These are phyloP conservation scores for Alnus glutinosa DNA, from an alignment of 306 rosid genomes.

Conservation along the genomic window DNA sequence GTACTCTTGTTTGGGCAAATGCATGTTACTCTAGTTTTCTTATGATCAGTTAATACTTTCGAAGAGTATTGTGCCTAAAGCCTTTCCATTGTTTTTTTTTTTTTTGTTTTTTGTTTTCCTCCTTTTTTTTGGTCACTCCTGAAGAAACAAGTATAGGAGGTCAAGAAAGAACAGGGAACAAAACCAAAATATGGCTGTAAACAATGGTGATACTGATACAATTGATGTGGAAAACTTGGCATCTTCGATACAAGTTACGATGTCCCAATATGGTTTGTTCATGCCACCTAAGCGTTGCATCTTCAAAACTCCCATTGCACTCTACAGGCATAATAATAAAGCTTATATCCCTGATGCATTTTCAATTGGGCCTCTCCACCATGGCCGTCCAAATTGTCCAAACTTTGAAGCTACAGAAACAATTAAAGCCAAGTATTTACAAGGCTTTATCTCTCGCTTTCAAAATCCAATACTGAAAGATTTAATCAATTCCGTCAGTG, in stretches of 20 bases:
- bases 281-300: conserved; percentile 7
- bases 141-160: background rate
- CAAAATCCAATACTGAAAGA: background rate
- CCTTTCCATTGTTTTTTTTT: too few species aligned
- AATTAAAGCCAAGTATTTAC: conserved; percentile 10
- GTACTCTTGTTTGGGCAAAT: too few species aligned
- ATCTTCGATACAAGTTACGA: background rate
- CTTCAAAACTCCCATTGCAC: conserved; percentile 21
- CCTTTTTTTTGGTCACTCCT: background rate
- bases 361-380: conserved; percentile 30
- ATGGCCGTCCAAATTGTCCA: too few species aligned
- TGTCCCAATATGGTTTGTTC: background rate
- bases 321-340: background rate
- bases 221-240: background rate
- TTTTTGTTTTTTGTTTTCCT: too few species aligned
- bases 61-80: too few species aligned
- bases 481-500: background rate
- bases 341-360: conserved; percentile 3
- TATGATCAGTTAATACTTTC: too few species aligned
- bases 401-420: background rate
- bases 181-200: background rate
- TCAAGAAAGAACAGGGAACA: background rate
- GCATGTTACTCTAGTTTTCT: too few species aligned
- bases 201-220: too few species aligned
- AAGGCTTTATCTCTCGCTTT: background rate